Evolutionary conservation across 441 rosid genomes (phyloP).

Genomic region (Jatropha podagrica): DNA sequence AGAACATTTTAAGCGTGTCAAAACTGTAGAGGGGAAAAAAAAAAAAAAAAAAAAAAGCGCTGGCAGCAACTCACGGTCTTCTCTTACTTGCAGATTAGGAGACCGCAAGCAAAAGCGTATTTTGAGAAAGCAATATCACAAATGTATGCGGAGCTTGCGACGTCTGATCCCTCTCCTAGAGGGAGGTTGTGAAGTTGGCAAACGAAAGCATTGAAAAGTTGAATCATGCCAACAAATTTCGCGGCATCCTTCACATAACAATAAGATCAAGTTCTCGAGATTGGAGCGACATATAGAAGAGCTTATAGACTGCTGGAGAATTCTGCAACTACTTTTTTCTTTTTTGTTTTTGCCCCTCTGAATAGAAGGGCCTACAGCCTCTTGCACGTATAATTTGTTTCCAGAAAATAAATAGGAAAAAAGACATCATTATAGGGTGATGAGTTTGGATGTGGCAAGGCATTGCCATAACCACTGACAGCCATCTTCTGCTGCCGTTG

Average conservation of each 20-base stretch:
- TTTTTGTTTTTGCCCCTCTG: background rate
- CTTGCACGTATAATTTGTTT: background rate
- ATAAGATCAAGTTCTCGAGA: constrained; percentile 11
- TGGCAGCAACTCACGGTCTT: background rate
- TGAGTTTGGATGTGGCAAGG: background rate
- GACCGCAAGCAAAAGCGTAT: constrained; percentile 92
- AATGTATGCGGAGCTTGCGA: constrained; percentile 74
- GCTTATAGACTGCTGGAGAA: background rate
- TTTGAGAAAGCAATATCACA: constrained; percentile 62
- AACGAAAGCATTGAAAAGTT: background rate
- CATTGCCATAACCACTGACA: background rate
- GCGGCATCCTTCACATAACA: background rate
- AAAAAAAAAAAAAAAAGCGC: background rate
- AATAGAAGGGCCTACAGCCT: background rate
- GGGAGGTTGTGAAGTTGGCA: constrained; percentile 31
- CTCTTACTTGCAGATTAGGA: constrained; percentile 62
- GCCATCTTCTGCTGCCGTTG: background rate
- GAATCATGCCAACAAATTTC: background rate
- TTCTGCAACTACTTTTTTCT: background rate
- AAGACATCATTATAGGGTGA: background rate
- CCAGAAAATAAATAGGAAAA: background rate
- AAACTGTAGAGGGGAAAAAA: background rate
- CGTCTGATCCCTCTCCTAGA: constrained; percentile 50
- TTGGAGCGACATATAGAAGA: background rate
- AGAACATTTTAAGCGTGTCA: background rate